Base-by-base conservation (phyloP, 2,329 filamentous ascomycete genomes). In the Stachybotrys elegans region DNA sequence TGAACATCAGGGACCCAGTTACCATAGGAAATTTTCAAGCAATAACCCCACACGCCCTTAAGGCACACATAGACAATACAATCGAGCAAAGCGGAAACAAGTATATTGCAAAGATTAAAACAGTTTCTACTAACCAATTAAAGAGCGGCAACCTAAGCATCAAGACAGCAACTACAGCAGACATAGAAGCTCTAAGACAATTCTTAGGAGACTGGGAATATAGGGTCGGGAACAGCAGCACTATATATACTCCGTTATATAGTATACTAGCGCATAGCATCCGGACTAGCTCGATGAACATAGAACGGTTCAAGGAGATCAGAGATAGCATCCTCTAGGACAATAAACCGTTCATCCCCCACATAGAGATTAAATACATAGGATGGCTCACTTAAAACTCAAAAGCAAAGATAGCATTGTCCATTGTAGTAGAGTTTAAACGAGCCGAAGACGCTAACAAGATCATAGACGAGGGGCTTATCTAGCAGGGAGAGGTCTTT, bases 51-150 rank as follows among this genome's bases (percentile, higher is more conserved):
- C 43, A 37, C n/a, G 40, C 25, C 20, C 43, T 45, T 14, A 41
- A 45, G 29, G 35, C 35, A 32, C 35, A 44, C 12, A 22, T 45
- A 45, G 38, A 44, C 38, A 23, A 31, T 6, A 38, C 39, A 13
- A 42, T 42, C 22, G 32, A 45, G 17, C 43, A 45, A 29, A 41
- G 43, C 39, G 31, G 32, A 22, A 45, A 45, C 31, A 22, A 45
- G 16, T 23, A 45, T 22, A 38, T 42, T 36, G 17, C 41, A n/a
- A 37, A 45, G 9, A 45, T 39, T 23, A 45, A 20, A 19, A 22
- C 14, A 17, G 43, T 42, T 1, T 38, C 39, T 22, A 32, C 43
- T 32, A 42, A 42, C 23, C 34, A 45, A 25, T 39, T 42, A 14
- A 45, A 45, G 23, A 42, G 40, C 19, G 40, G 40, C 17, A 23